phyloP scores from a whole-genome alignment of 2,329 filamentous ascomycete species.

The Zopfia rhizophila region DNA sequence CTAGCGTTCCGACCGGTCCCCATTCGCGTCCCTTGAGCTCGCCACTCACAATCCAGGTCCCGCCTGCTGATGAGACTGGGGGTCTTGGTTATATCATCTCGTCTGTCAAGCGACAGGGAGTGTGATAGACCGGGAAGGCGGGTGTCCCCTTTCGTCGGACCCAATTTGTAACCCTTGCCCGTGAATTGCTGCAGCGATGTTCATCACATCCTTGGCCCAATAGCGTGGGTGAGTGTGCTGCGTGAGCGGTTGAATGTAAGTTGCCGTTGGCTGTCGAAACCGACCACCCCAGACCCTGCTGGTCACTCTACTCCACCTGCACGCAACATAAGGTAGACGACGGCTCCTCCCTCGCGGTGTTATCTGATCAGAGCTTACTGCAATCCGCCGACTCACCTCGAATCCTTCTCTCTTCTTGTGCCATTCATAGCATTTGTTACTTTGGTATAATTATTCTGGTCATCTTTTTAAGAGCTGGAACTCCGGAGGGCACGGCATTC shows the following conservation, averaged over 20 bases:
- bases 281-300: conserved; percentile 41
- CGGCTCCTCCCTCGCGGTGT: conserved; percentile 39
- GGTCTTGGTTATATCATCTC: conserved; percentile 21
- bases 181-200: conserved; percentile 26
- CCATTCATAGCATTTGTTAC: conserved; percentile 20
- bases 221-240: conserved; percentile 39
- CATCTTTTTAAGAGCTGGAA: conserved; percentile 33
- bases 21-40: conserved; percentile 35
- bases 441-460: conserved; percentile 19
- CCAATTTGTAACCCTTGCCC: conserved; percentile 34
- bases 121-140: conserved; percentile 32
- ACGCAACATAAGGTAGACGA: conserved; percentile 45
- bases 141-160: conserved; percentile 33
- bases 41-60: conserved; percentile 39
- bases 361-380: conserved; percentile 29
- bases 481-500: conserved; percentile 26
- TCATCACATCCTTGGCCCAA: conserved; percentile 53
- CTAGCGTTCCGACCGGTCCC: conserved; percentile 30
- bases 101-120: conserved; percentile 31
- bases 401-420: conserved; percentile 19
- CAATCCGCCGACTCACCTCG: conserved; percentile 16
- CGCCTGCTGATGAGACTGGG: conserved; percentile 27
- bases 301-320: conserved; percentile 41
- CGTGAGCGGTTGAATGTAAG: conserved; percentile 48
- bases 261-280: conserved; percentile 48